These are phyloP conservation scores for Backusella tuberculispora DNA, from an alignment of 192 early-diverging fungal genomes.

Conservation along the genomic window DNA sequence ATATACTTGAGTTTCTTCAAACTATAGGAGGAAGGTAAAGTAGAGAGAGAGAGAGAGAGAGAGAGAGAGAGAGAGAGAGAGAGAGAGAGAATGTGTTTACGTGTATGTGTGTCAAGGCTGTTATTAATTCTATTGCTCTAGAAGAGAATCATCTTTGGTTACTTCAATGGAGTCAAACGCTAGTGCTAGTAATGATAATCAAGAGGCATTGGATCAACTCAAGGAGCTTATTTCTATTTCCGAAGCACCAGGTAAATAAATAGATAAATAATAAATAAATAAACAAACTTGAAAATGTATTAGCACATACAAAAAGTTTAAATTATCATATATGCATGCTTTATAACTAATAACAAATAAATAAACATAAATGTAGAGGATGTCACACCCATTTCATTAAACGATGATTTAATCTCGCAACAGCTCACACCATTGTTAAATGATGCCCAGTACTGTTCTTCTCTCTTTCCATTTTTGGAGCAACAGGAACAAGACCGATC, in stretches of 20 bases:
- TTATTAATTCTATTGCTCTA: not conserved
- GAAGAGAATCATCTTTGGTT: not conserved
- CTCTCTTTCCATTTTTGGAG: conserved; percentile 34
- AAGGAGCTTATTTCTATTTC: not conserved
- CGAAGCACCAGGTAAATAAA: not conserved
- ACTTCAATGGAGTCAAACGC: not conserved
- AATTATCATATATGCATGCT: too few relatives aligned
- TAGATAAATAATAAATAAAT: not conserved
- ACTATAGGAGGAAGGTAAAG: conserved; percentile 39
- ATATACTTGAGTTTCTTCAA: conserved; percentile 45
- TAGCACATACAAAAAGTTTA: conserved; percentile 2
- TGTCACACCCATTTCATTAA: not conserved
- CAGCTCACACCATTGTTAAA: conserved; percentile 16
- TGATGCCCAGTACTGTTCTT: not conserved
- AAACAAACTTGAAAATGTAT: not conserved
- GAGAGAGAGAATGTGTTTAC: not conserved
- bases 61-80: not conserved
- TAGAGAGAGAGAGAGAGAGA: not conserved
- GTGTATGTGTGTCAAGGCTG: not conserved
- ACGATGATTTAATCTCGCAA: conserved; percentile 13
- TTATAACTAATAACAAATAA: not conserved
- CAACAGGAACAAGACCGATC: conserved; percentile 9
- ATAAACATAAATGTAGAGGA: not conserved
- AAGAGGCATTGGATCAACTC: conserved; percentile 9
- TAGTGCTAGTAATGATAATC: not conserved